Base-by-base conservation (phyloP, 129 eudicot genomes). In the Calendula officinalis region DNA sequence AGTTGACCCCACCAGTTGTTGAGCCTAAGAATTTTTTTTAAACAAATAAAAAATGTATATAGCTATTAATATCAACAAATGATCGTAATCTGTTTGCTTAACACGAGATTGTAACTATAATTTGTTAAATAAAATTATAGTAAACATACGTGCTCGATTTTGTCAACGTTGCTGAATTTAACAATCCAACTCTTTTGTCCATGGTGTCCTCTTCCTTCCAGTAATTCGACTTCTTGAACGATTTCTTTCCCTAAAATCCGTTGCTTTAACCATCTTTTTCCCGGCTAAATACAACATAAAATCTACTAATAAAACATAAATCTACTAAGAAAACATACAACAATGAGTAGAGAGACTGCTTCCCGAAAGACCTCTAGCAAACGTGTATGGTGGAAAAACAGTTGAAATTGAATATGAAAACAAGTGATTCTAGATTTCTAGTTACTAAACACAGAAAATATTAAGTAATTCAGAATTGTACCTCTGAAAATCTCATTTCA, bases 231-330 rank as follows among this genome's bases (percentile, higher is more conserved):
- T 73, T 88, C 98, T 78, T 78, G 78, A 72, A 88, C 54, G 38
- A 67, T 71, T 22, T 92, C 95, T 70, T 14, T 81, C 50, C 98
- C 98, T 41, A 75, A 77, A 56, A 75, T 45, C 63, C 70, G 80
- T 72, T 80, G 91, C 76, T 82, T 81, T 75, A 92, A 75, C 98
- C 98, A 92, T 78, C 98, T 86, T 75, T 61, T 92, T 67, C 98
- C 98, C 22, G 95, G 96, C 98, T 92, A 83, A 59, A 79, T 66
- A 62, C 66, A 70, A 67, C 27, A 47, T 9, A 66, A 53, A 43
- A 45, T 36, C 53, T 43, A 69, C 59, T 60, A 50, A 73, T 62
- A 34, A 57, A 36, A 57, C 53, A 39, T 43, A 12, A 64, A 57
- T 22, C 30, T 22, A 22, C 8, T 38, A 50, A 33, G 40, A 1